Conservation (phyloP, 257 asterid genomes). For the Fraxinus cuspidata region DNA sequence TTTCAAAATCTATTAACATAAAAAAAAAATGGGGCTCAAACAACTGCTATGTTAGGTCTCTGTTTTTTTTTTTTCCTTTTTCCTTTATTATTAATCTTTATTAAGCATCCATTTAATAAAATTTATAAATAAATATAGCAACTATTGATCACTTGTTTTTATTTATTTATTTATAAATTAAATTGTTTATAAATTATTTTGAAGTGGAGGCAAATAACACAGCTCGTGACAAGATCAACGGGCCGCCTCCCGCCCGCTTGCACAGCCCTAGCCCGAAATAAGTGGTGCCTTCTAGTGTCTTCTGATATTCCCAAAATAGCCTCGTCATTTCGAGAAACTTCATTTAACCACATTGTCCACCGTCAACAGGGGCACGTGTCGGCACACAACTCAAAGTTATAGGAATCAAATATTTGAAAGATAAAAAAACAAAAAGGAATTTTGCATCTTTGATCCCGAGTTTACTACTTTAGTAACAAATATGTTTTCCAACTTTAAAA, state of each 20-base stretch:
- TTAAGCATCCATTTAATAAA: background rate
- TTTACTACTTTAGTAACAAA: background rate
- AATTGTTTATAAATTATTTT: too few species aligned
- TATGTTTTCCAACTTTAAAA: background rate
- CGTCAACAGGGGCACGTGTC: background rate
- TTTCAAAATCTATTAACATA: too few species aligned
- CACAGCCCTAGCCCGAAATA: background rate
- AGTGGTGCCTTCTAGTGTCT: background rate
- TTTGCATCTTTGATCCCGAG: background rate
- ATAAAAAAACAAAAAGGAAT: too few species aligned
- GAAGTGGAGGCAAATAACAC: too few species aligned
- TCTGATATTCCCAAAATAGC: background rate
- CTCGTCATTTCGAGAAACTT: background rate
- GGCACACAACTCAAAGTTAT: background rate
- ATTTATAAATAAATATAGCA: too few species aligned
- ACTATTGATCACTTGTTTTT: too few species aligned
- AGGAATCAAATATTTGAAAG: too few species aligned
- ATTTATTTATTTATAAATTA: too few species aligned
- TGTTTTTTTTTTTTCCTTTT: too few species aligned
- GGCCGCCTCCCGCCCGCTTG: background rate
- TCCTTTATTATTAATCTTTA: too few species aligned
- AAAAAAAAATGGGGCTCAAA: too few species aligned
- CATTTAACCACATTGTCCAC: background rate
- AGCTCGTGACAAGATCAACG: background rate
- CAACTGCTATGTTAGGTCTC: background rate